Percentiles rank a stretch among this genome's conserved stretches.
Conservation (phyloP, 2,329 filamentous ascomycete species). For the Lasiodiplodia theobromae region DNA sequence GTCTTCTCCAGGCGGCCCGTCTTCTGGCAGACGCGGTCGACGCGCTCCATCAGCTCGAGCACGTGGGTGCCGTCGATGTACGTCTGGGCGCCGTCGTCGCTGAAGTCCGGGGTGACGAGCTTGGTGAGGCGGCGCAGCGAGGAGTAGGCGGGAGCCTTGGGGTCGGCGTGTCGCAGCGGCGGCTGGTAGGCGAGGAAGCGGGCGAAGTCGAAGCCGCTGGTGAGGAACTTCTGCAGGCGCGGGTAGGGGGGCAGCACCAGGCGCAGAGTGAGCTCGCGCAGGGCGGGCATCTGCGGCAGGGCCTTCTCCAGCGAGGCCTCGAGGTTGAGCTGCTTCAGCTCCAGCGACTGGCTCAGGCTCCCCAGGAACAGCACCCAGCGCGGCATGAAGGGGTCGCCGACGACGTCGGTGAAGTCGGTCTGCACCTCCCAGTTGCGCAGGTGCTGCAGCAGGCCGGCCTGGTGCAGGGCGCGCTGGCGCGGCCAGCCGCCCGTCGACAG, state of each 20-base stretch:
- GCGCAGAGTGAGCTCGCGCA: conserved; percentile 25
- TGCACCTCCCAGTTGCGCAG: conserved; percentile 26
- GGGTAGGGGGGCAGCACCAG: conserved; percentile 24
- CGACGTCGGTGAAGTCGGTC: conserved; percentile 26
- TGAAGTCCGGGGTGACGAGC: conserved; percentile 24
- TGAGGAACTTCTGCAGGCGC: conserved; percentile 25
- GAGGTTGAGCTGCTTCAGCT: conserved; percentile 18
- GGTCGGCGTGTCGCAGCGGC: background rate
- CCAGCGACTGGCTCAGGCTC: conserved; percentile 18
- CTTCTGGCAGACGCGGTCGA: conserved; percentile 19
- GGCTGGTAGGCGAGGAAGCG: conserved; percentile 25
- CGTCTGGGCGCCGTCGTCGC: conserved; percentile 21
- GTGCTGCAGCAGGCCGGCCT: conserved; percentile 20
- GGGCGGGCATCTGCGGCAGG: conserved; percentile 19
- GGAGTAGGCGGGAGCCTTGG: no score
- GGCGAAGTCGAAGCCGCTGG: conserved; percentile 21
- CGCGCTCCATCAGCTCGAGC: conserved; percentile 27
- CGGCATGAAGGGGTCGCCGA: conserved; percentile 25
- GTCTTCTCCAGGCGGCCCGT: conserved; percentile 20
- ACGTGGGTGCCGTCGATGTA: conserved; percentile 24
- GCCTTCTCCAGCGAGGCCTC: conserved; percentile 22
- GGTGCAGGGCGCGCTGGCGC: conserved; percentile 1
- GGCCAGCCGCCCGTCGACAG: conserved; percentile 20
- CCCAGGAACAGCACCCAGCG: conserved; percentile 22
- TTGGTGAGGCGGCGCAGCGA: conserved; percentile 5